A percentile compares a stretch with the other conserved stretches of the same genome.
These are phyloP conservation scores for Fusarium piperis DNA, from an alignment of 2,329 filamentous ascomycete species.

Conservation along the genomic window DNA sequence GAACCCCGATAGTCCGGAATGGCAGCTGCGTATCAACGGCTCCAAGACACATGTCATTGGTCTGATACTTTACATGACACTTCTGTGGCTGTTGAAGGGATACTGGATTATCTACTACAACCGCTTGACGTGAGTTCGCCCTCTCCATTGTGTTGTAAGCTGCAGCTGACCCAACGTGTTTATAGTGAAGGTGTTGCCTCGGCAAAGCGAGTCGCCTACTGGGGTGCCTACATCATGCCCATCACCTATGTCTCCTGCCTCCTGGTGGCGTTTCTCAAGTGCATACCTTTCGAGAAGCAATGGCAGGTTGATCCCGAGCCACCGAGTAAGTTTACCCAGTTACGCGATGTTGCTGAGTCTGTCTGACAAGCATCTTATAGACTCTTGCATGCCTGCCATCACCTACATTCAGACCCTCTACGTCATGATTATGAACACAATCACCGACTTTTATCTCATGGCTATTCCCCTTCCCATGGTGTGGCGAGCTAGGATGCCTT, in stretches of 20 bases:
- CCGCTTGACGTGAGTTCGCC: neutral
- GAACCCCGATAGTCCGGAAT: neutral
- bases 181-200: slow-evolving; percentile 2
- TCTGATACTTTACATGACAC: slow-evolving; percentile 5
- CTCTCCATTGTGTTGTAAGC: no score
- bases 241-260: slow-evolving; percentile 15
- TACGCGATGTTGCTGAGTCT: neutral
- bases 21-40: neutral
- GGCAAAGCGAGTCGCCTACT: slow-evolving; percentile 6
- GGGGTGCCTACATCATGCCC: slow-evolving; percentile 6
- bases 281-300: slow-evolving; percentile 16
- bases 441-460: slow-evolving; percentile 15
- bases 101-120: slow-evolving; percentile 11
- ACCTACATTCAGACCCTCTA: slow-evolving; percentile 12
- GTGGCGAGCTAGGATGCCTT: slow-evolving; percentile 7
- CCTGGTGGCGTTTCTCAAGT: slow-evolving; percentile 12
- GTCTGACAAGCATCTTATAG: neutral
- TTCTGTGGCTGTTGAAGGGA: slow-evolving; percentile 9
- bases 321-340: neutral
- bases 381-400: slow-evolving; percentile 12
- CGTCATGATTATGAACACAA: slow-evolving; percentile 10
- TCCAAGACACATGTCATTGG: slow-evolving; percentile 11
- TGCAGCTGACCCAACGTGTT: neutral
- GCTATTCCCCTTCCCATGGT: slow-evolving; percentile 10
- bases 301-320: slow-evolving; percentile 17